Base-by-base conservation (phyloP, 2,329 filamentous ascomycete genomes). In the Bertia moriformis region DNA sequence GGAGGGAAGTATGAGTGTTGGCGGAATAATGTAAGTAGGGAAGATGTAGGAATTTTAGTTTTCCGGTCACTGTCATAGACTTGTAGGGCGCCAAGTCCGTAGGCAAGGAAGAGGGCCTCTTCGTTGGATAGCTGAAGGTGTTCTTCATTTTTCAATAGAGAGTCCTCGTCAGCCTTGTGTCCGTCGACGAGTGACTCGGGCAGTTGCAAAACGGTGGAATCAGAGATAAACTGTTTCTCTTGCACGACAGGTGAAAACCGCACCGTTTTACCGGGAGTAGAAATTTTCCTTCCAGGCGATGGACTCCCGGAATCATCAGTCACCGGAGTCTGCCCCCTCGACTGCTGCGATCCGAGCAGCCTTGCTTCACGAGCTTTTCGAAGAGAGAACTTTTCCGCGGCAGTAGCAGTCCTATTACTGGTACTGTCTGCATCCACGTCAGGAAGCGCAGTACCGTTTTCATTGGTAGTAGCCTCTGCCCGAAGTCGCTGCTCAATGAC, bases 21-120 rank as follows among this genome's bases (percentile, higher is more conserved):
- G 41, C 72, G 67, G 45, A 71, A 73, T 14, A 75, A 56, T 20
- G 56, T 51, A 41, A 76, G 60, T 30, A 72, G 56, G 37, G 61
- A 56, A 14, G 62, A 45, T 30, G 63, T 55, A 18, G 63, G 46
- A 17, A 67, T 58, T 22, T 53, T 46, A 20, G 40, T 18, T 20
- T 48, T 45, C 13, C 45, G 51, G 4, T 44, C 38, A 10, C 49
- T 43, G 38, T 57, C 51, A 27, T 49, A 58, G 14, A 83, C 57
- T 10, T 66, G 56, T 7, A 84, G 62, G 13, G 68, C 62, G 4
- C 78, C 78, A 14, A 84, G 64, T 1, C 63, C 71, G 49, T 80
- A 84, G 3, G 62, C 63, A n/a, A 85, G 66, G 54, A 83, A 85
- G 57, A 84, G 81, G 0, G 78, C 70, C 59, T 85, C 80, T 53